phyloP scores from a whole-genome alignment of 441 rosid genomes.

The Bruguiera hainesii region DNA sequence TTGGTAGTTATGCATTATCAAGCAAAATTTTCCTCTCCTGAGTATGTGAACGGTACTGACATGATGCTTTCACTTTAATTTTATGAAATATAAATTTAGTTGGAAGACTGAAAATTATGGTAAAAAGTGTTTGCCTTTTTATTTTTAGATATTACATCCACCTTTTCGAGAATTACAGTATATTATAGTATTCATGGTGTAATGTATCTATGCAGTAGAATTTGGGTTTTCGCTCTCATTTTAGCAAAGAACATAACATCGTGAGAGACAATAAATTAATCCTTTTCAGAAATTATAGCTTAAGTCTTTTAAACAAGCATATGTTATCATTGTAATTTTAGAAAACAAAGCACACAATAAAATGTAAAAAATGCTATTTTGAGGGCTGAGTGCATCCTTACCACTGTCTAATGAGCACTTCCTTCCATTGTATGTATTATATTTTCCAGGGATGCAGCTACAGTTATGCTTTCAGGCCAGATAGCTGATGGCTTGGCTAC shows the following conservation, averaged over 20 bases:
- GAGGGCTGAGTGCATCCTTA: neutral
- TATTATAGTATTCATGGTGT: neutral
- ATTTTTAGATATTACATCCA: neutral
- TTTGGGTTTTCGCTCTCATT: no score
- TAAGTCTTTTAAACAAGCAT: neutral
- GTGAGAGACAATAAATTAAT: neutral
- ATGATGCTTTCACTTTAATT: neutral
- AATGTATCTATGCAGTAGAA: neutral
- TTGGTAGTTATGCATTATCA: no score
- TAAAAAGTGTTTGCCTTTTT: neutral
- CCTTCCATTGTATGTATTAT: neutral
- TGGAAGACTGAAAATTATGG: neutral
- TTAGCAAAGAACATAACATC: no score
- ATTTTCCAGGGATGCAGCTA: constrained; percentile 74
- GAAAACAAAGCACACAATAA: neutral
- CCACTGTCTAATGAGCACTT: neutral
- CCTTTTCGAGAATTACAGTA: neutral
- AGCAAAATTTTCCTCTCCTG: no score
- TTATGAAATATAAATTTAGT: neutral
- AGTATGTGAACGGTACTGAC: neutral
- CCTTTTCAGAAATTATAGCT: neutral
- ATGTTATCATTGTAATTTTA: neutral
- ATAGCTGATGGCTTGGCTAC: constrained; percentile 90
- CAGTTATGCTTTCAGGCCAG: constrained; percentile 93
- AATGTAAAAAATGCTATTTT: neutral